phyloP scores from a whole-genome alignment of 345 rosid genomes.

The Geranium rotundifolium region DNA sequence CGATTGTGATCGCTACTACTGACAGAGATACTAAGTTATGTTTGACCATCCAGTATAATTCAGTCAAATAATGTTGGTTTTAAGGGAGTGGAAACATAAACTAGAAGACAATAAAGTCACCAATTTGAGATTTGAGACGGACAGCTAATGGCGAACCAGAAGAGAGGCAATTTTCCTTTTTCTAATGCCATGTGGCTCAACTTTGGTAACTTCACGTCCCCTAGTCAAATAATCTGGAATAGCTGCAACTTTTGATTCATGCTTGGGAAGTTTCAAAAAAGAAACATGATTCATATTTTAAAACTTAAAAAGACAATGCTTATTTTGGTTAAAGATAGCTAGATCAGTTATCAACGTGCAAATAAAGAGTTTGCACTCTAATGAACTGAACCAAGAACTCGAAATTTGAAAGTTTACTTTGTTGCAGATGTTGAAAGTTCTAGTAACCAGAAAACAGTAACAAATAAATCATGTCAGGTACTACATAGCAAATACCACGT shows the following conservation, averaged over 20 bases:
- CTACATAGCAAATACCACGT: too few species aligned
- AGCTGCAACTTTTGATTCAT: background rate
- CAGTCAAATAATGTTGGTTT: constrained; percentile 17
- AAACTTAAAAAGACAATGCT: background rate
- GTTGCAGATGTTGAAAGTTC: too few species aligned
- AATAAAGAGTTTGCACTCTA: background rate
- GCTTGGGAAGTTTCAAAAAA: background rate
- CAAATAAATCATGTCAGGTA: too few species aligned
- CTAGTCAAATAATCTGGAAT: background rate
- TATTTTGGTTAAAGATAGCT: background rate
- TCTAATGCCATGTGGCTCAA: constrained; percentile 23
- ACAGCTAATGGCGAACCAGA: constrained; percentile 31
- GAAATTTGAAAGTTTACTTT: too few species aligned
- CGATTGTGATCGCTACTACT: constrained; percentile 33
- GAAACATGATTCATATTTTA: background rate
- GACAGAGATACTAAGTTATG: constrained; percentile 36
- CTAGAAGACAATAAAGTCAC: constrained; percentile 49
- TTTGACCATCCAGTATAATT: constrained; percentile 23
- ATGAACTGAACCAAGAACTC: background rate
- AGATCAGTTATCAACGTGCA: background rate
- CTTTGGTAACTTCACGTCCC: background rate
- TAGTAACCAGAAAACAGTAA: too few species aligned
- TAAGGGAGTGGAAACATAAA: constrained; percentile 39
- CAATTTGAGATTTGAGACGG: constrained; percentile 26
- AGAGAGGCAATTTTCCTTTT: constrained; percentile 24